Conservation (phyloP, 208 protist species). For the Phytomonas sp. region DNA sequence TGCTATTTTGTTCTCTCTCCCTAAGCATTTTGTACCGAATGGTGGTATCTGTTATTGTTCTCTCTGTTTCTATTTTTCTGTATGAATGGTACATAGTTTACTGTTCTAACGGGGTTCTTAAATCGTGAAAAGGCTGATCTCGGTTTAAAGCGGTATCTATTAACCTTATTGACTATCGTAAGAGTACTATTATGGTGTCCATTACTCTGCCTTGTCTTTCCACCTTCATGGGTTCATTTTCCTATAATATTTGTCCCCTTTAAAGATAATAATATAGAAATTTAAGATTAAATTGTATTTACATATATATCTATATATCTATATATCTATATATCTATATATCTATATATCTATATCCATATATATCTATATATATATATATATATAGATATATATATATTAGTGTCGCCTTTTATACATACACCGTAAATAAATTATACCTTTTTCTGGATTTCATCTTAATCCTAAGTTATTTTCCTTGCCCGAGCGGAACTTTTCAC, state of each 20-base stretch:
- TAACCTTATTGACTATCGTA: not conserved
- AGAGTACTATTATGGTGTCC: not conserved
- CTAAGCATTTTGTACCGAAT: no score
- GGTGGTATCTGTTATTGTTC: not conserved
- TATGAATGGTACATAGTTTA: no score
- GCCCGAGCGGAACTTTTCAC: no score
- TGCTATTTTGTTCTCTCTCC: no score
- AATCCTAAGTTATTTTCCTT: no score
- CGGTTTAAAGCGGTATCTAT: not conserved
- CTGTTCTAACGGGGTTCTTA: no score
- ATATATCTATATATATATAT: no score
- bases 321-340: not conserved
- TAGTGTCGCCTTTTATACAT: no score
- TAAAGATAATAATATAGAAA: not conserved
- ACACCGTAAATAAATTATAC: no score
- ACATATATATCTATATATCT: not conserved
- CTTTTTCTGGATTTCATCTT: no score
- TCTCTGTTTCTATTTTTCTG: conserved; percentile 4
- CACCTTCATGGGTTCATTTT: not conserved
- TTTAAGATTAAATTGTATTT: not conserved
- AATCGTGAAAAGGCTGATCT: not conserved
- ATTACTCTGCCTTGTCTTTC: not conserved
- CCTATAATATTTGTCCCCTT: not conserved
- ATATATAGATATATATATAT: no score
- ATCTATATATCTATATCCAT: no score